phyloP scores from a whole-genome alignment of 352 stramenopile species.

The Globisporangium alternatum region DNA sequence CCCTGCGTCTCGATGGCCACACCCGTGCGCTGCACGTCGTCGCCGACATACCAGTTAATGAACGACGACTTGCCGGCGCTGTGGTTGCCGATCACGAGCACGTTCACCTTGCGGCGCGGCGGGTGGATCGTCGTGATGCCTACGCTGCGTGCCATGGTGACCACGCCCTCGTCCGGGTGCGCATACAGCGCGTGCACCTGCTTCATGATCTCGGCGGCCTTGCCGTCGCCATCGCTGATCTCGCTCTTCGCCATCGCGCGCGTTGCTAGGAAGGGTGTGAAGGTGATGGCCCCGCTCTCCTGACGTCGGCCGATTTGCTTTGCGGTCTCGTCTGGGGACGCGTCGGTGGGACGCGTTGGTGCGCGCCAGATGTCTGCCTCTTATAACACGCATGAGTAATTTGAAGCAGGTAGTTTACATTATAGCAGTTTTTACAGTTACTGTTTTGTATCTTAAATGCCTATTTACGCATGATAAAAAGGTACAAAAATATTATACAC shows the following conservation, averaged over 20 bases:
- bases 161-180: slow-evolving; percentile 22
- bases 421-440: background rate
- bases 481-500: background rate
- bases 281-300: background rate
- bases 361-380: too few relatives aligned
- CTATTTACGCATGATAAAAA: background rate
- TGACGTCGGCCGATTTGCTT: background rate
- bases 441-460: background rate
- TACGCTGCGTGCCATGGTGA: slow-evolving; percentile 28
- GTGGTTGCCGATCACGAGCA: slow-evolving; percentile 75
- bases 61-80: slow-evolving; percentile 73
- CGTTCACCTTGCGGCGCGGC: slow-evolving; percentile 62
- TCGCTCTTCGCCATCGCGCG: slow-evolving; percentile 4
- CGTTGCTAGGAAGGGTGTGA: too few relatives aligned
- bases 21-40: slow-evolving; percentile 58
- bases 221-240: slow-evolving; percentile 18
- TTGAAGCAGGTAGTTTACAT: background rate
- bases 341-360: background rate
- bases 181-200: slow-evolving; percentile 36
- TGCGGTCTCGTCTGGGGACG: background rate
- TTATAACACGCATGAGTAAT: too few relatives aligned
- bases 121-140: slow-evolving; percentile 33
- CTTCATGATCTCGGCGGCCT: slow-evolving; percentile 35
- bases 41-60: slow-evolving; percentile 68
- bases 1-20: slow-evolving; percentile 67